phyloP scores from a whole-genome alignment of 2,329 filamentous ascomycete species.

The Aureobasidium sp. region DNA sequence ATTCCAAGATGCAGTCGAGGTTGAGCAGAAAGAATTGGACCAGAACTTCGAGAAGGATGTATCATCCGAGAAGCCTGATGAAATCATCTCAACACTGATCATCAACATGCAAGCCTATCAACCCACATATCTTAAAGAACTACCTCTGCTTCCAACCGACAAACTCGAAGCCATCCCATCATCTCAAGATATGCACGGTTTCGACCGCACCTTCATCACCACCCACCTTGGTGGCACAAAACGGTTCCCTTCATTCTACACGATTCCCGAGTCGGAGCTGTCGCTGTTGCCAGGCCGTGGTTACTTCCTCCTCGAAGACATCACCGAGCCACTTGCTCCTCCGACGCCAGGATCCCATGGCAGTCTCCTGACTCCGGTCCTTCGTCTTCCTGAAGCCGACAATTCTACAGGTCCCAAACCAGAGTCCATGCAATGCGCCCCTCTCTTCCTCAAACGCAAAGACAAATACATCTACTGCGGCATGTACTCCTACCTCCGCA shows the following conservation, averaged over 20 bases:
- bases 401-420: not conserved
- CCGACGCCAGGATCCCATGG: conserved; percentile 34
- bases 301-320: conserved; percentile 35
- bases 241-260: conserved; percentile 36
- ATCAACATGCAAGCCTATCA: conserved; percentile 25
- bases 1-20: not conserved
- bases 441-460: conserved; percentile 32
- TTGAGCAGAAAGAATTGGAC: not conserved
- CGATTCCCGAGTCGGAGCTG: conserved; percentile 20
- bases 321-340: conserved; percentile 36
- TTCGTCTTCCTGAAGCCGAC: not conserved
- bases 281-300: conserved; percentile 28
- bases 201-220: conserved; percentile 32
- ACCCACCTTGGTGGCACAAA: conserved; percentile 29
- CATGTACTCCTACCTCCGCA: conserved; percentile 38
- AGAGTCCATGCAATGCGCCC: conserved; percentile 22
- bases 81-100: not conserved
- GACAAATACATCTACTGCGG: conserved; percentile 37
- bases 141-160: conserved; percentile 20
- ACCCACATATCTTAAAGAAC: conserved; percentile 29
- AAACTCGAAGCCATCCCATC: conserved; percentile 21
- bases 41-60: not conserved
- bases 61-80: not conserved
- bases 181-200: conserved; percentile 24
- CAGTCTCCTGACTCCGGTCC: not conserved